phyloP scores from a whole-genome alignment of 139 green algal species.

The Edaphochlamys debaryana region DNA sequence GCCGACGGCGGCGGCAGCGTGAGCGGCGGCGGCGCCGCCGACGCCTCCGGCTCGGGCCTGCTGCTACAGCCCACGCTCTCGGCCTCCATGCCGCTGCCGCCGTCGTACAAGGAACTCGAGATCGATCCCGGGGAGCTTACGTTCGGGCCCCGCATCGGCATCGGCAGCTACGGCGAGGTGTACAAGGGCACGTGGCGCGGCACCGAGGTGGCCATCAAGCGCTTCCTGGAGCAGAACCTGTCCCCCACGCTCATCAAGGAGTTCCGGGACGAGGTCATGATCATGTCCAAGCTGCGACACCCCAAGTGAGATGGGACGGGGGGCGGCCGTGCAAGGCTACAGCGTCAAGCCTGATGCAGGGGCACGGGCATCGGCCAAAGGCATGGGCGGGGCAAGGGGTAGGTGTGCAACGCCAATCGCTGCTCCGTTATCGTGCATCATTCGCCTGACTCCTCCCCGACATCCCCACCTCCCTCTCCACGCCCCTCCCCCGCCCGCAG shows the following conservation, averaged over 20 bases:
- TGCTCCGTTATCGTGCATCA: too few species aligned
- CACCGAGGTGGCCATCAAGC: conserved; percentile 95
- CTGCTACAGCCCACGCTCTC: conserved; percentile 21
- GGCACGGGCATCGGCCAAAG: too few species aligned
- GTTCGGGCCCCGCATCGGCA: conserved; percentile 78
- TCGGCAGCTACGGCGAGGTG: conserved; percentile 74
- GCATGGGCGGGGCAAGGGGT: too few species aligned
- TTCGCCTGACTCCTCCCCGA: neutral
- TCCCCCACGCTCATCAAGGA: conserved; percentile 48
- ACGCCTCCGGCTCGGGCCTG: neutral
- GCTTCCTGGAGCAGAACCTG: conserved; percentile 81
- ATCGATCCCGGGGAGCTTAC: conserved; percentile 74
- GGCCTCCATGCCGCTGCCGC: neutral
- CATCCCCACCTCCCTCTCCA: neutral
- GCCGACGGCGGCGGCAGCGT: neutral
- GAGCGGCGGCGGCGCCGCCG: neutral
- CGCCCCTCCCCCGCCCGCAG: too few species aligned
- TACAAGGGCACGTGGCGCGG: conserved; percentile 81
- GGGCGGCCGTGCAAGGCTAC: too few species aligned
- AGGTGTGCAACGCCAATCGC: too few species aligned
- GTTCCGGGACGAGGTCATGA: conserved; percentile 77
- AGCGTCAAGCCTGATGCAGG: too few species aligned
- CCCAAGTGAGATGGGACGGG: conserved; percentile 79
- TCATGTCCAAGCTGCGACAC: conserved; percentile 77
- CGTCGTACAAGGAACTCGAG: conserved; percentile 64